Evolutionary conservation across 441 rosid species (phyloP), one percentile per base, ranked within the genome.

Genomic region (Hura crepitans): DNA sequence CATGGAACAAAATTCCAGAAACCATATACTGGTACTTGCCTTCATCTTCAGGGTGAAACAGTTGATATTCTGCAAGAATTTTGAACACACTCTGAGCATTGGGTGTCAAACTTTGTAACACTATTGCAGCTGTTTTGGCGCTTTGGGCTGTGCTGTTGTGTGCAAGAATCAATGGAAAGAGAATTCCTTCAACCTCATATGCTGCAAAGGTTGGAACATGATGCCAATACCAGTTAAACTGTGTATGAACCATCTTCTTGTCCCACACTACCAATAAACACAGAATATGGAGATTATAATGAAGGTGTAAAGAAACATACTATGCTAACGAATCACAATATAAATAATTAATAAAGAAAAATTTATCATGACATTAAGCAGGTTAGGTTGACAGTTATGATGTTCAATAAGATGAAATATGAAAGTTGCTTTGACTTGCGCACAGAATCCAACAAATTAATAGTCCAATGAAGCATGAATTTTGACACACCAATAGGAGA

Each of bases 241-340:
- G 95, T 39, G 84, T 82, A 77, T 90, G 86, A 73, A 90, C 97
- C 93, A 95, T 90, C 87, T 95, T 92, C 93, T 95, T 95, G 85
- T 94, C 97, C 97, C 99, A 92, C 83, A 90, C 97, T 92, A 78
- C 39, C 77, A 78, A 65, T 69, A 58, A 37, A 71, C 3, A 23
- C 62, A 75, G 11, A 59, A 72, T 17, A 18, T 11, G 18, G 7
- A 54, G 33, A 57, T 31, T 62, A 63, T 56, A 30, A 68, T 66
- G 68, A 70, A 56, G 35, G 37, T 20, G 25, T 9, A 35, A 7
- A 5, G 5, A 59, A 61, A 14, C 30, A 60, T 13, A 73, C 55
- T 27, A 68, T 6, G 50, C 58, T 33, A 55, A 65, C 45, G 43
- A 65, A 25, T 18, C 27, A 77, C 27, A 68, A 77, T 3, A 59